Conservation (phyloP, 2,329 filamentous ascomycete species). For the Phaeophleospora eucalypticola region DNA sequence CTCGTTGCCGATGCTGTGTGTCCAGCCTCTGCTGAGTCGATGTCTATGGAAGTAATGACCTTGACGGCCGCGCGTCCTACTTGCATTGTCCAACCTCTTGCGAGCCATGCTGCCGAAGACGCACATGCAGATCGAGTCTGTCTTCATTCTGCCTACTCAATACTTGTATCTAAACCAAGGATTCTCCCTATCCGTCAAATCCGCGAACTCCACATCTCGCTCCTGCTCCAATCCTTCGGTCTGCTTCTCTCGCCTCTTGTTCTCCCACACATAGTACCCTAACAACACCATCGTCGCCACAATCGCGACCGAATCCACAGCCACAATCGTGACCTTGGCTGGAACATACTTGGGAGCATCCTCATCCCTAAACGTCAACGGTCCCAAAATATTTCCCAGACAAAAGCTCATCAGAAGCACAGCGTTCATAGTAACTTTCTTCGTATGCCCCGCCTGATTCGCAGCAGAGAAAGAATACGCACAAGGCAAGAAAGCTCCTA, state of each 20-base stretch:
- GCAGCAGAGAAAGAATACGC: conserved; percentile 35
- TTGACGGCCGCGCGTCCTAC: no score
- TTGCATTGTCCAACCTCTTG: no score
- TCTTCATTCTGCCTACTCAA: no score
- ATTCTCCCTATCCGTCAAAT: conserved; percentile 31
- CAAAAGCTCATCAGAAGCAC: conserved; percentile 37
- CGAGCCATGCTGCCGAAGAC: no score
- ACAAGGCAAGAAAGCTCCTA: conserved; percentile 37
- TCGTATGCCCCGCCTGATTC: conserved; percentile 67
- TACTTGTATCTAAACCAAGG: conserved; percentile 23
- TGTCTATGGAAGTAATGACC: no score
- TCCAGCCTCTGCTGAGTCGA: no score
- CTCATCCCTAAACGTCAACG: conserved; percentile 36
- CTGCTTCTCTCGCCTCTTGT: conserved; percentile 29
- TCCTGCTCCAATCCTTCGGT: conserved; percentile 4
- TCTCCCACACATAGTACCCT: conserved; percentile 50
- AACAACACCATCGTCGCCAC: conserved; percentile 44
- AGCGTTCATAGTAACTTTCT: conserved; percentile 56
- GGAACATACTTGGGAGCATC: conserved; percentile 39
- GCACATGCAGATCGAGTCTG: no score
- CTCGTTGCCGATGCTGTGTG: no score
- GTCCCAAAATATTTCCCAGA: conserved; percentile 41
- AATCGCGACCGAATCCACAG: conserved; percentile 32
- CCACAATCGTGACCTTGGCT: conserved; percentile 42
- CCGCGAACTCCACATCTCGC: conserved; percentile 24